phyloP scores from a whole-genome alignment of 805 yeast species.

The Zygosaccharomyces bailii region DNA sequence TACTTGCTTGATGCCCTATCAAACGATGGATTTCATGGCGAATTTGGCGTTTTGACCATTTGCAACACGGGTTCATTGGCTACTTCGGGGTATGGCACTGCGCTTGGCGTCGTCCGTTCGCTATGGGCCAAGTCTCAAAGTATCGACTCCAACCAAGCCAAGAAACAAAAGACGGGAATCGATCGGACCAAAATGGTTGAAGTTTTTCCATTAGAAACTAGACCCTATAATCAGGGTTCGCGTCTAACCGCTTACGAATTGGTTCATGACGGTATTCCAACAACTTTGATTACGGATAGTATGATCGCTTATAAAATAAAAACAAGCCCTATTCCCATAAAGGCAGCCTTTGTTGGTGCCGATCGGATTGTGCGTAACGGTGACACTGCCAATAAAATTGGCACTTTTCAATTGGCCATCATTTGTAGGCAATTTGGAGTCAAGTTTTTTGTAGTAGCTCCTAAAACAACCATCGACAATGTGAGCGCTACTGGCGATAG shows the following conservation, averaged over 20 bases:
- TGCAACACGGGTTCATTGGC: constrained; percentile 97
- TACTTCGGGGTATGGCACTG: constrained; percentile 97
- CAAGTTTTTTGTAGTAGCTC: constrained; percentile 92
- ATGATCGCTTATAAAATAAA: constrained; percentile 79
- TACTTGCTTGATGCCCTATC: constrained; percentile 51
- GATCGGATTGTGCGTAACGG: constrained; percentile 92
- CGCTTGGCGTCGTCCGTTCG: constrained; percentile 85
- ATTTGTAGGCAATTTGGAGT: constrained; percentile 62
- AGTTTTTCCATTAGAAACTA: constrained; percentile 85
- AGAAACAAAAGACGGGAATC: constrained; percentile 27
- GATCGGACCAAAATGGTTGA: constrained; percentile 53
- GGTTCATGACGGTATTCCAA: constrained; percentile 79
- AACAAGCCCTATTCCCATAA: constrained; percentile 55
- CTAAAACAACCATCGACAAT: constrained; percentile 83
- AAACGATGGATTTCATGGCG: constrained; percentile 51
- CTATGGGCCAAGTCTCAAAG: constrained; percentile 45
- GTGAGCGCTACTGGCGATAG: constrained; percentile 63
- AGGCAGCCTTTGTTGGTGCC: constrained; percentile 90
- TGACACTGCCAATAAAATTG: constrained; percentile 94
- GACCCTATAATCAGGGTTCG: constrained; percentile 97
- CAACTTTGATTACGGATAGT: constrained; percentile 84
- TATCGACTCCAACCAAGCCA: constrained; percentile 24
- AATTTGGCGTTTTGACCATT: constrained; percentile 80
- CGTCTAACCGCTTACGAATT: constrained; percentile 89
- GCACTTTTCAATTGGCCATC: constrained; percentile 85